These are phyloP conservation scores for Anethum foeniculum DNA, from an alignment of 140 eudicot genomes.

Conservation along the genomic window DNA sequence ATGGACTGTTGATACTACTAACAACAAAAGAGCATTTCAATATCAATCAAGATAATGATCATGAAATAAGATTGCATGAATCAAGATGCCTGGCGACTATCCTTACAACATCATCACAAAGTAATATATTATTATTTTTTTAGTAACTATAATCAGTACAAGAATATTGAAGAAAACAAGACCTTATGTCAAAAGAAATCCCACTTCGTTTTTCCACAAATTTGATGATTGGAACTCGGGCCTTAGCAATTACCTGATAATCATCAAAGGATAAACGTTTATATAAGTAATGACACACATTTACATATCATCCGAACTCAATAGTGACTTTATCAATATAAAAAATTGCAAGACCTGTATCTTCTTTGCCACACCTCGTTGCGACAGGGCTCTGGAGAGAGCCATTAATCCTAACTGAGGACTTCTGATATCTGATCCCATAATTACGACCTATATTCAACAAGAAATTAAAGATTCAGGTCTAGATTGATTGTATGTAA, in stretches of 20 bases:
- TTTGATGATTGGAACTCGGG: slow-evolving; percentile 77
- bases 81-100: neutral
- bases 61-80: neutral
- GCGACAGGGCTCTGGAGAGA: slow-evolving; percentile 78
- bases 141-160: neutral
- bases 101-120: neutral
- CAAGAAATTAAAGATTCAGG: slow-evolving; percentile 16
- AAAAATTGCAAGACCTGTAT: slow-evolving; percentile 54
- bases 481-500: neutral
- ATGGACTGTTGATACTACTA: neutral
- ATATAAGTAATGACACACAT: neutral
- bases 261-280: slow-evolving; percentile 11
- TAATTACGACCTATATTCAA: slow-evolving; percentile 67
- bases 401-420: slow-evolving; percentile 79
- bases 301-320: neutral
- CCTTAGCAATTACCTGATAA: slow-evolving; percentile 72
- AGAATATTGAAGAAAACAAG: neutral
- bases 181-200: slow-evolving; percentile 77
- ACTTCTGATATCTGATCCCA: slow-evolving; percentile 58
- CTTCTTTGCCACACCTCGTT: slow-evolving; percentile 71
- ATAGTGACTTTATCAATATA: neutral
- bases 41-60: neutral
- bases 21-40: neutral
- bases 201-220: slow-evolving; percentile 78
- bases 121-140: neutral